Conservation (phyloP, 257 asterid genomes). For the Vinca minor region DNA sequence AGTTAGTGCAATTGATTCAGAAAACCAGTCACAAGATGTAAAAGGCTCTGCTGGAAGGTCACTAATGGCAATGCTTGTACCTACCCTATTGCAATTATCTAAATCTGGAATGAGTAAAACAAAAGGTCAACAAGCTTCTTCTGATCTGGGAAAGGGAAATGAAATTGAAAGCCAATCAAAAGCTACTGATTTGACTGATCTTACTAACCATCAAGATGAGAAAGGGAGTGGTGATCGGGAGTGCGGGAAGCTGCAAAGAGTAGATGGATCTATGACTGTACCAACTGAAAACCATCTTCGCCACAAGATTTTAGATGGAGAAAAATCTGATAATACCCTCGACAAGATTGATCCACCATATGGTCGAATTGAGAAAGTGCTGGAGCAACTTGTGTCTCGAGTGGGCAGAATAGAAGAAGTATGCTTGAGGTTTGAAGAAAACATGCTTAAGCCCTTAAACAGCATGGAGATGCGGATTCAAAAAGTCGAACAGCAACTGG, state of each 20-base stretch:
- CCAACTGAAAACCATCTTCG: slow-evolving; percentile 22
- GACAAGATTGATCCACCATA: slow-evolving; percentile 19
- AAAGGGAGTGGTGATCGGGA: slow-evolving; percentile 20
- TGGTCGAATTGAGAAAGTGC: slow-evolving; percentile 40
- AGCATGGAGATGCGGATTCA: slow-evolving; percentile 76
- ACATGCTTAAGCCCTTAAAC: slow-evolving; percentile 71
- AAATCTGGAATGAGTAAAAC: slow-evolving; percentile 44
- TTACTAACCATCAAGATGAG: slow-evolving; percentile 12
- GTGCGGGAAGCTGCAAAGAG: slow-evolving; percentile 28
- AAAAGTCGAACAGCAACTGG: slow-evolving; percentile 65
- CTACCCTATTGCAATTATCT: slow-evolving; percentile 70
- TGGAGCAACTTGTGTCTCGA: slow-evolving; percentile 69
- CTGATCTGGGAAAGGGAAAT: slow-evolving; percentile 32
- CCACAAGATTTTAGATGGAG: slow-evolving; percentile 6
- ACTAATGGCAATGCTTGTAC: slow-evolving; percentile 82
- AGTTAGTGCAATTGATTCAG: slow-evolving; percentile 42
- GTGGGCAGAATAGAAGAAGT: slow-evolving; percentile 69
- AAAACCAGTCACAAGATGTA: slow-evolving; percentile 31
- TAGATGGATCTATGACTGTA: slow-evolving; percentile 25
- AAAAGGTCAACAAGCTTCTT: slow-evolving; percentile 35
- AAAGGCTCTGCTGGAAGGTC: slow-evolving; percentile 51
- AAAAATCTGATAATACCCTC: slow-evolving; percentile 16
- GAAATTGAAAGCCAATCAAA: slow-evolving; percentile 23
- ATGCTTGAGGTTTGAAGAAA: slow-evolving; percentile 79
- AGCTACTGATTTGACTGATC: slow-evolving; percentile 25